Evolutionary conservation across 2,329 filamentous ascomycete species (phyloP), one percentile per base, ranked within the genome.

Genomic region (Sarocladiaceae sp.): DNA sequence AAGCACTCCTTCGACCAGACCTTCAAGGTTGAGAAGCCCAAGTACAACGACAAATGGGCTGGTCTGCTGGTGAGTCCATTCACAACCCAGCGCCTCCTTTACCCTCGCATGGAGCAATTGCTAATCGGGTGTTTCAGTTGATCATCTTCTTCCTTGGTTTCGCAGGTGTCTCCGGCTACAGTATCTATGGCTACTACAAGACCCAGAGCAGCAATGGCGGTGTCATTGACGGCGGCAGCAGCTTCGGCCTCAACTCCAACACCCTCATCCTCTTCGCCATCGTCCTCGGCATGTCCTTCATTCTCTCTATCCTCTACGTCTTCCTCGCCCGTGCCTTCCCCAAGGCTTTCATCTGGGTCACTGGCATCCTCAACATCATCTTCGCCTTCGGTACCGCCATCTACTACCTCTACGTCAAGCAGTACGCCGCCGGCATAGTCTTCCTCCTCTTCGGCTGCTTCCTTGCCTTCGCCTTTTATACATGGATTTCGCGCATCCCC

Each of bases 341-440:
- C 3, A 94, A 93, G 66, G 79, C 88, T 58, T 89, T 95, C 54
- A 94, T 96, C 59, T 96, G 88, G 87, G 78, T 89, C 31, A 94
- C 89, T 0, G 88, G 88, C 11, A 91, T 95, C 43, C 70, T 95
- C 46, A 94, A 96, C 62, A 85, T 95, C 55, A 68, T 84, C 45
- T 83, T 88, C 54, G 88, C 87, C 1, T 69, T 96, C n/a, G 90
- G 78, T 1, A 95, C 88, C 0, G 88, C 87, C 9, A 81, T 91
- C 43, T 94, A 89, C 65, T 95, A 95, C 71, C 78, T 95, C 34
- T 81, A 75, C 48, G 73, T 79, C 33, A 76, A 76, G 46, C 87
- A 91, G 60, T 95, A 82, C 66, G 85, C 83, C 6, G 89, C 86
- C 10, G 91, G 87, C 27, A 91, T 96, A 32, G 83, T 95, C 0